A percentile compares a stretch with the other conserved stretches of the same genome.
Conservation (phyloP, 23 red algal species). For the Agarophyton chilense region DNA sequence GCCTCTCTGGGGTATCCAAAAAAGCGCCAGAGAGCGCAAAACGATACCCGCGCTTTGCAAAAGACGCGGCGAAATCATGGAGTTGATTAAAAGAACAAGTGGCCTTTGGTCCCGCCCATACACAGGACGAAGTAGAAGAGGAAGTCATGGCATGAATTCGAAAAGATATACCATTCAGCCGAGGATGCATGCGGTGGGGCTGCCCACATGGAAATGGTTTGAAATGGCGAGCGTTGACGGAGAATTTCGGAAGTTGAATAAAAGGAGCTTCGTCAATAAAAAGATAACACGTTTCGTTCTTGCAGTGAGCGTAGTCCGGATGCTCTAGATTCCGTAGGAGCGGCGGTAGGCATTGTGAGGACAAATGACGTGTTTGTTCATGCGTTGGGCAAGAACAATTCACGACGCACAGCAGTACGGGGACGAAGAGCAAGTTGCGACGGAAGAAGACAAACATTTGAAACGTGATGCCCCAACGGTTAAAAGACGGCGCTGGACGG, state of each 20-base stretch:
- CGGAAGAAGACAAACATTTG: not conserved
- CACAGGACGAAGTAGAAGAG: slow-evolving; percentile 16
- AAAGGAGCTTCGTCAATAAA: slow-evolving; percentile 41
- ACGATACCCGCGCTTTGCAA: not conserved
- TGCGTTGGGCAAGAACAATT: not conserved
- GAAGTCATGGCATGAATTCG: slow-evolving; percentile 4
- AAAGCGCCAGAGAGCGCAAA: slow-evolving; percentile 21
- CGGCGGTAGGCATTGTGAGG: not conserved
- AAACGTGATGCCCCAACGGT: not conserved
- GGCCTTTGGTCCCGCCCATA: slow-evolving; percentile 20
- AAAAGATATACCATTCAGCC: slow-evolving; percentile 24
- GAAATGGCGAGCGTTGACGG: not conserved
- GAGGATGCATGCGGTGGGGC: not conserved
- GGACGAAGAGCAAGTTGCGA: not conserved
- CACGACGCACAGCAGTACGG: not conserved
- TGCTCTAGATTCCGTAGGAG: not conserved
- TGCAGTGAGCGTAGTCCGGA: slow-evolving; percentile 32
- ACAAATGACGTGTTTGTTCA: not conserved
- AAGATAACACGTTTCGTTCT: slow-evolving; percentile 28
- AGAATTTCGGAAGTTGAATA: slow-evolving; percentile 20
- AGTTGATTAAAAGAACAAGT: slow-evolving; percentile 43
- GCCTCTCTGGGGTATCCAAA: slow-evolving; percentile 6
- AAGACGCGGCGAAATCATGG: not conserved
- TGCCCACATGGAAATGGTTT: slow-evolving; percentile 35
- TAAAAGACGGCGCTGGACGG: not conserved